A percentile compares a stretch with the other conserved stretches of the same genome.
These are phyloP conservation scores for Tolypocladium amazonense DNA, from an alignment of 2,329 filamentous ascomycete species.

Conservation along the genomic window DNA sequence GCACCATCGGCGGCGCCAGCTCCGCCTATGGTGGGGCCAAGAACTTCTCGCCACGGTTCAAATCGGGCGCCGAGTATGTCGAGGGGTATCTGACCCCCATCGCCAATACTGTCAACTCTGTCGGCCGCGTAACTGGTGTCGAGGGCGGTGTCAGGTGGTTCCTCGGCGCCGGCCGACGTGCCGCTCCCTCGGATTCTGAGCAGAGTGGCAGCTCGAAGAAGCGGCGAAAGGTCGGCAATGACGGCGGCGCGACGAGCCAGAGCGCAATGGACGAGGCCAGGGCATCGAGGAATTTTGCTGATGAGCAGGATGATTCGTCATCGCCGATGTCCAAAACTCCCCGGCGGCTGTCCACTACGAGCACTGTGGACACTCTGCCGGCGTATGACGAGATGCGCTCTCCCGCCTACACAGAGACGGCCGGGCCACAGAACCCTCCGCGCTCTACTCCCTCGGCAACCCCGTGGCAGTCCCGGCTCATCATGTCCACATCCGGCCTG, in stretches of 20 bases:
- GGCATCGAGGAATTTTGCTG: constrained; percentile 1
- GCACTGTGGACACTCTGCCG: constrained; percentile 64
- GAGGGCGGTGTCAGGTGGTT: constrained; percentile 83
- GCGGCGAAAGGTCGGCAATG: constrained; percentile 43
- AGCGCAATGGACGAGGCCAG: neutral
- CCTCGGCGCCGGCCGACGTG: constrained; percentile 48
- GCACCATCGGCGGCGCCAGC: constrained; percentile 73
- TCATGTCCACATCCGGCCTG: constrained; percentile 83
- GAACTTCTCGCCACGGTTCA: constrained; percentile 80
- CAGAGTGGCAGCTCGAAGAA: constrained; percentile 40
- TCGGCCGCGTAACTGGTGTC: constrained; percentile 76
- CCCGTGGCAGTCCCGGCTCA: constrained; percentile 70
- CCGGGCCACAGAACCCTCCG: constrained; percentile 17
- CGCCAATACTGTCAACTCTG: constrained; percentile 74
- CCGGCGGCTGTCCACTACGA: constrained; percentile 52
- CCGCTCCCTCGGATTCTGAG: constrained; percentile 36
- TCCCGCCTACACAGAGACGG: constrained; percentile 60
- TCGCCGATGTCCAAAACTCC: constrained; percentile 20
- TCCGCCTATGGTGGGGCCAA: constrained; percentile 82
- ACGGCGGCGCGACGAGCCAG: constrained; percentile 16
- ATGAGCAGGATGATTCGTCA: constrained; percentile 11
- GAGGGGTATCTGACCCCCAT: constrained; percentile 82
- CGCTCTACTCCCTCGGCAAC: constrained; percentile 18
- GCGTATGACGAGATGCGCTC: constrained; percentile 74
- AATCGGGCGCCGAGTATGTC: constrained; percentile 81